Percentiles rank a stretch among this genome's conserved stretches.
phyloP scores from a whole-genome alignment of 1,284 basidiomycete genomes.

The Leccinum subrobustum region DNA sequence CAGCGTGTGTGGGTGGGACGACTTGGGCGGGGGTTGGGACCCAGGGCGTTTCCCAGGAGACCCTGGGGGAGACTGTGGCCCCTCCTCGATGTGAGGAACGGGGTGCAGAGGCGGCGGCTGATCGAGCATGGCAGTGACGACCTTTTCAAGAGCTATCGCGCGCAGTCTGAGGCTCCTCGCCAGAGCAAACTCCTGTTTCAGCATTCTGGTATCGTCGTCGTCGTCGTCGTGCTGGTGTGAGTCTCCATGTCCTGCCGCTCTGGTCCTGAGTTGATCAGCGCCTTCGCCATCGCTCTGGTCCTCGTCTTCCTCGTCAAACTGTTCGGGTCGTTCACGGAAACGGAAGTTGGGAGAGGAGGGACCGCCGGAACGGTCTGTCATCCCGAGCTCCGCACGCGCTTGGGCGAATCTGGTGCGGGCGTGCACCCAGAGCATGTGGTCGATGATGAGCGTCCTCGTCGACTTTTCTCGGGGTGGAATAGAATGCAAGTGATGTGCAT shows the following conservation, averaged over 20 bases:
- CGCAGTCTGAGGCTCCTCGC: constrained; percentile 63
- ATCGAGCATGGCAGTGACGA: constrained; percentile 74
- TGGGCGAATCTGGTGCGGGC: constrained; percentile 77
- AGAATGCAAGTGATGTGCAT: constrained; percentile 51
- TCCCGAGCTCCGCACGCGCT: constrained; percentile 75
- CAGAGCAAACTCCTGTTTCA: constrained; percentile 57
- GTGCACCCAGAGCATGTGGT: constrained; percentile 82
- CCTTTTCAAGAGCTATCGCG: constrained; percentile 77
- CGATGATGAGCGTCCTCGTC: constrained; percentile 76
- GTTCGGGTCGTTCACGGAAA: constrained; percentile 66
- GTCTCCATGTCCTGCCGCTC: constrained; percentile 50
- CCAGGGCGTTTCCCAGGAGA: constrained; percentile 40
- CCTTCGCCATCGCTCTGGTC: constrained; percentile 64
- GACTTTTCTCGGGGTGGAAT: constrained; percentile 79
- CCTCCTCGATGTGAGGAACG: constrained; percentile 43
- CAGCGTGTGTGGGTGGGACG: constrained; percentile 54
- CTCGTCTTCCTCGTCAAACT: constrained; percentile 71
- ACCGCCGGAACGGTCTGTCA: constrained; percentile 76
- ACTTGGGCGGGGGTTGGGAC: constrained; percentile 26
- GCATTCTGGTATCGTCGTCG: constrained; percentile 56
- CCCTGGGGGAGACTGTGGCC: constrained; percentile 47
- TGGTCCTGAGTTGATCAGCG: constrained; percentile 47
- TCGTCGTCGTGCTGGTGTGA: constrained; percentile 41
- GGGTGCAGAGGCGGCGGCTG: constrained; percentile 63
- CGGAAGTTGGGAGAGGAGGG: constrained; percentile 52